Base-by-base conservation (phyloP, 257 asterid species). In the Salvia miltiorrhiza region DNA sequence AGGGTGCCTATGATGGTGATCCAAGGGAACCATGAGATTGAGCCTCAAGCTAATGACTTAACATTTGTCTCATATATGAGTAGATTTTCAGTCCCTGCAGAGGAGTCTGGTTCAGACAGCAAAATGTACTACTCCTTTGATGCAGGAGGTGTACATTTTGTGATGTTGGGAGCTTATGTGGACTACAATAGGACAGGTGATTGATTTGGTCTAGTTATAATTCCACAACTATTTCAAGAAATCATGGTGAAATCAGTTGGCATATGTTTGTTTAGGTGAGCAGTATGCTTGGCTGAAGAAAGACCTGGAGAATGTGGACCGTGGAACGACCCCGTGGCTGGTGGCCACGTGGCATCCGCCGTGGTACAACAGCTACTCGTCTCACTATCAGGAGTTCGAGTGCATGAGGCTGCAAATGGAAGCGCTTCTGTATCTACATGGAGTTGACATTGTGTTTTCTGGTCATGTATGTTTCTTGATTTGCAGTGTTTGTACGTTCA, bases 351-450 rank as follows among this genome's bases (percentile, higher is more conserved):
- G 95, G 96, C 97, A 92, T 78, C 74, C 98, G 26, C 98, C 98
- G 4, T 90, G 97, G 98, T 92, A 92, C 71, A 90, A 85, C 32
- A 92, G 93, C 82, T 92, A 87, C 78, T 80, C 88, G 8, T 84
- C 98, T 7, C 98, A 92, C 80, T 92, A 92, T 59, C 94, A 83
- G 65, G 98, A 92, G 79, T 85, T 85, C 44, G 98, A 92, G 41
- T 92, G 98, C 85, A 92, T 92, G 98, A 88, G 94, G 66, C 76
- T 79, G 74, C 87, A 85, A 72, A 90, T 90, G 97, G 98, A 92
- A 78, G 81, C 73, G 44, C 79, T 88, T 53, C 82, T 92, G 4
- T 83, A 86, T 60, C 74, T 65, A 58, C 35, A 92, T 70, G 68
- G 86, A 4, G 85, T 90, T 17, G 96, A 92, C 67, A 74, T 92